phyloP scores from a whole-genome alignment of 768 basidiomycete species.

The Mycena albidolilacea region DNA sequence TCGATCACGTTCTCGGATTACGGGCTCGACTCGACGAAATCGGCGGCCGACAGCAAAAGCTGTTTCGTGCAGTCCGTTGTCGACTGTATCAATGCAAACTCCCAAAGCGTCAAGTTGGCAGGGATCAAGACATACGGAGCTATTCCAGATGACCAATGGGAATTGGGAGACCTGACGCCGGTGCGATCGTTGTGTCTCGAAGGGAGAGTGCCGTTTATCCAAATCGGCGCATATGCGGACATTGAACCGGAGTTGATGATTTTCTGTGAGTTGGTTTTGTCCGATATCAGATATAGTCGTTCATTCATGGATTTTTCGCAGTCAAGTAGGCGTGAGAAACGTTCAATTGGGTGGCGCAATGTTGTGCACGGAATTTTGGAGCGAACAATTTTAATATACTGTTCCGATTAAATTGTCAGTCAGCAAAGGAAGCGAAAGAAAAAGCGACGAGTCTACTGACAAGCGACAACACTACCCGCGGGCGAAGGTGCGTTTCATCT shows the following conservation, averaged over 20 bases:
- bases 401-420: background rate
- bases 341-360: background rate
- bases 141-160: slow-evolving; percentile 28
- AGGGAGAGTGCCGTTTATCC: slow-evolving; percentile 22
- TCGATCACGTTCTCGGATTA: slow-evolving; percentile 35
- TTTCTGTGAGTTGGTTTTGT: slow-evolving; percentile 21
- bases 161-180: slow-evolving; percentile 27
- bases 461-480: background rate
- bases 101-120: background rate
- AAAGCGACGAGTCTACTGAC: background rate
- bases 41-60: slow-evolving; percentile 28
- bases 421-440: background rate
- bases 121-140: slow-evolving; percentile 34
- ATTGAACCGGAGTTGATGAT: slow-evolving; percentile 32
- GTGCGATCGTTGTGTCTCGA: slow-evolving; percentile 11
- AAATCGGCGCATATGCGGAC: slow-evolving; percentile 29
- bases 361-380: background rate
- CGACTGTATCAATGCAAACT: background rate
- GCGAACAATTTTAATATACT: background rate
- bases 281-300: background rate
- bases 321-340: slow-evolving; percentile 1
- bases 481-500: slow-evolving; percentile 1
- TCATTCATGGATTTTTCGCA: background rate
- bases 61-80: slow-evolving; percentile 22
- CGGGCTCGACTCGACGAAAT: slow-evolving; percentile 14